Base-by-base conservation (phyloP, 257 asterid species). In the Hygrophila difformis region DNA sequence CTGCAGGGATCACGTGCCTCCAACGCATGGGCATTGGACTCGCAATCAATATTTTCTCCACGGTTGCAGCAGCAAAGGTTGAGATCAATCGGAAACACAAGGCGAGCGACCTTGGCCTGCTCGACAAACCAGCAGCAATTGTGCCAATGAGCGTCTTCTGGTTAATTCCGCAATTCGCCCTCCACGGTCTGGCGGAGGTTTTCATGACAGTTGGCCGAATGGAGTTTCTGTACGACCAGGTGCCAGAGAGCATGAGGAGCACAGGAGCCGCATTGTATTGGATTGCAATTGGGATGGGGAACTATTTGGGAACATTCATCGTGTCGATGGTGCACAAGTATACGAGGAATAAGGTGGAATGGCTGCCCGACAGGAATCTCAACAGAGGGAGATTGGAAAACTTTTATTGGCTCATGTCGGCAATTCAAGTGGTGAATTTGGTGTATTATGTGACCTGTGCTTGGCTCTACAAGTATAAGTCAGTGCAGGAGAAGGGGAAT, bases 221-320 rank as follows among this genome's bases (percentile, higher is more conserved):
- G 40, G 94, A 88, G 38, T 88, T 84, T 36, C 73, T 88, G 0
- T 81, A 81, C 4, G 89, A 88, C 28, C 95, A 88, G 18, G 72
- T 86, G 1, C 93, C 97, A 0, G 94, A 88, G 49, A 88, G 94
- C 60, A 81, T 88, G 97, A 74, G 89, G 61, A 84, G 89, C 44
- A 78, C 86, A 0, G 95, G 79, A 0, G 73, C 74, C 0, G 94
- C 95, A 0, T 59, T 88, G 11, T 72, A 74, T 19, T 88, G 89
- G 60, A 55, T 76, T 0, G 81, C 89, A 1, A 66, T 64, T 0
- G 74, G 81, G 0, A 28, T 81, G 1, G 95, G 95, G 55, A 78
- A 64, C 34, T 88, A 84, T 11, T 17, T 47, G 4, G 72, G 95
- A 4, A 78, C 94, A 0, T 42, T 78, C 0, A 28, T 81, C 67